Conservation (phyloP, 1,284 basidiomycete species). For the Trichosporon sp. region DNA sequence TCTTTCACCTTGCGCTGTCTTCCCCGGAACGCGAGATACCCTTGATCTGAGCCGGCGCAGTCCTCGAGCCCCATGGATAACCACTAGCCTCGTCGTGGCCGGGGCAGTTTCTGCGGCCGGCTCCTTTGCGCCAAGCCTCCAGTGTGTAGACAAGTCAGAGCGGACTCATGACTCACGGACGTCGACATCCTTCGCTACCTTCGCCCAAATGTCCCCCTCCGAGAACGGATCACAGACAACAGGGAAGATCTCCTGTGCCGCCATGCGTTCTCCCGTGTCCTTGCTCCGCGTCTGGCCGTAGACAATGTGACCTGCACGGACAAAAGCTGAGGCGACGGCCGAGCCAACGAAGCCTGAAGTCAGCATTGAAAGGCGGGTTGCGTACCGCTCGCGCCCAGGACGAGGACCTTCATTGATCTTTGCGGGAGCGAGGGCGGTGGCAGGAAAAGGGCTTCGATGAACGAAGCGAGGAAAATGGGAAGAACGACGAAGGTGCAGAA, state of each 20-base stretch:
- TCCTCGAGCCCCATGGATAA: too few species aligned
- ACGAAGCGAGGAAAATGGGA: too few species aligned
- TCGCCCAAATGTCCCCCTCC: constrained; percentile 42
- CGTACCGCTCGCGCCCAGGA: constrained; percentile 44
- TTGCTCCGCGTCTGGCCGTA: constrained; percentile 53
- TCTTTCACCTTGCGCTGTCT: too few species aligned
- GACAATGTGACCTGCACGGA: constrained; percentile 55
- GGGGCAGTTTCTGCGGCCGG: too few species aligned
- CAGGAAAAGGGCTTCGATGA: too few species aligned
- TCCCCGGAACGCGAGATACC: too few species aligned
- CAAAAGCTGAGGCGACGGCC: constrained; percentile 52
- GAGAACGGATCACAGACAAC: constrained; percentile 49
- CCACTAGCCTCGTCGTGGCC: too few species aligned
- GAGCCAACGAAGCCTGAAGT: constrained; percentile 52
- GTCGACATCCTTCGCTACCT: constrained; percentile 51
- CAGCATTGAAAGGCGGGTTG: not conserved
- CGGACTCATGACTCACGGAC: constrained; percentile 47
- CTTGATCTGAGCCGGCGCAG: too few species aligned
- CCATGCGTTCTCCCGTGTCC: constrained; percentile 12
- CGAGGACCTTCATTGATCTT: constrained; percentile 36
- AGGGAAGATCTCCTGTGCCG: constrained; percentile 54
- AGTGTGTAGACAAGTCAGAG: too few species aligned
- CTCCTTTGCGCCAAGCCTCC: too few species aligned
- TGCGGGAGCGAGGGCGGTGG: too few species aligned
- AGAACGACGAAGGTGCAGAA: too few species aligned